phyloP scores from a whole-genome alignment of 805 yeast species.

The Myxozyma neglecta region DNA sequence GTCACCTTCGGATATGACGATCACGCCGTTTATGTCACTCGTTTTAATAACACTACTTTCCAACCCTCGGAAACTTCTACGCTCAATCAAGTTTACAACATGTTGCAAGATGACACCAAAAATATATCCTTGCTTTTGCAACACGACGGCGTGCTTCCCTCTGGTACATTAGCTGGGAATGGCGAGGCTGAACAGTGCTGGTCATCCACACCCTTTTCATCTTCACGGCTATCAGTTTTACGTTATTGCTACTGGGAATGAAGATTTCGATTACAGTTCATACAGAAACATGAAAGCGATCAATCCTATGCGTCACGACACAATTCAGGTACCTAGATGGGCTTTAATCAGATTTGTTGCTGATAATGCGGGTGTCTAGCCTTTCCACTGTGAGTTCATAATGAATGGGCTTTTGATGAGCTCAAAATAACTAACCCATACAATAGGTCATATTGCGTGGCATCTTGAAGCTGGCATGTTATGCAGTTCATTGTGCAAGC shows the following conservation, averaged over 20 bases:
- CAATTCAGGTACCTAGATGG: slow-evolving; percentile 64
- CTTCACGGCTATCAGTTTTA: slow-evolving; percentile 87
- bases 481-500: slow-evolving; percentile 50
- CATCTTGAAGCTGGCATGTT: slow-evolving; percentile 94
- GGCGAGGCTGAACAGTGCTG: slow-evolving; percentile 56
- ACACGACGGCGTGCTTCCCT: neutral
- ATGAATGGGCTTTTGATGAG: slow-evolving; percentile 15
- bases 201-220: slow-evolving; percentile 92
- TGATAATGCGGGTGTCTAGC: slow-evolving; percentile 90
- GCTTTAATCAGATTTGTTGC: slow-evolving; percentile 63
- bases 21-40: slow-evolving; percentile 37
- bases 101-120: neutral
- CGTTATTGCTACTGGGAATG: slow-evolving; percentile 58
- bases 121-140: slow-evolving; percentile 21
- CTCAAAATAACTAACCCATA: slow-evolving; percentile 51
- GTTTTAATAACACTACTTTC: slow-evolving; percentile 34
- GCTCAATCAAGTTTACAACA: neutral
- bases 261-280: slow-evolving; percentile 48
- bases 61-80: neutral
- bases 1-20: slow-evolving; percentile 40
- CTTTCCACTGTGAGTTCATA: slow-evolving; percentile 65
- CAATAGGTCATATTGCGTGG: slow-evolving; percentile 96
- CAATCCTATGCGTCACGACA: slow-evolving; percentile 65
- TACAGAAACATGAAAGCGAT: slow-evolving; percentile 48
- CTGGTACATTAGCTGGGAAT: slow-evolving; percentile 20